A percentile compares a stretch with the other conserved stretches of the same genome.
Conservation (phyloP, 2,329 filamentous ascomycete species). For the Monosporascus ibericus region DNA sequence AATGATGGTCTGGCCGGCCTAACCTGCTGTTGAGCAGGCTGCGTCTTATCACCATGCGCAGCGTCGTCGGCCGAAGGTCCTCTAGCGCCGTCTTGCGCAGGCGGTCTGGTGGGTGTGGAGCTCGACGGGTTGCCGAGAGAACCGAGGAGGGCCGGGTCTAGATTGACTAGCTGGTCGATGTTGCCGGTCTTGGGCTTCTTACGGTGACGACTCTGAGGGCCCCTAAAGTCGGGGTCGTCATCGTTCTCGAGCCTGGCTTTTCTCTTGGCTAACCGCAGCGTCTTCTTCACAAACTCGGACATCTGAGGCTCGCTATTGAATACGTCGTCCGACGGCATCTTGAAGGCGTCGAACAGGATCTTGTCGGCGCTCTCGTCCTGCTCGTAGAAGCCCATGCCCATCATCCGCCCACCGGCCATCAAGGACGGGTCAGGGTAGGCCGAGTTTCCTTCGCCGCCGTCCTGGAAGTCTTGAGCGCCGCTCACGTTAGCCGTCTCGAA, state of each 20-base stretch:
- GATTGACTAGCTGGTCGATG: constrained; percentile 33
- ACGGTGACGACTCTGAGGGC: constrained; percentile 33
- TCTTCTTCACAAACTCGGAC: constrained; percentile 50
- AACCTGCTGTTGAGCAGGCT: constrained; percentile 2
- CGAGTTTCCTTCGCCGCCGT: constrained; percentile 19
- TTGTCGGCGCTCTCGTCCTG: constrained; percentile 51
- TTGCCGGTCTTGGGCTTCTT: constrained; percentile 36
- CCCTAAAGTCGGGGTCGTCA: constrained; percentile 47
- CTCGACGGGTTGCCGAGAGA: constrained; percentile 15
- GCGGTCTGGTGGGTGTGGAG: constrained; percentile 14
- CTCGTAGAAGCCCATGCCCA: constrained; percentile 57
- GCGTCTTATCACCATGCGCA: constrained; percentile 12
- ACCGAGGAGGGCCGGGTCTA: constrained; percentile 49
- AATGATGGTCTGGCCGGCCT: constrained; percentile 20
- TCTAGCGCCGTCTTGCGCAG: constrained; percentile 6
- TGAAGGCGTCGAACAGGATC: constrained; percentile 55
- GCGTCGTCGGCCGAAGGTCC: constrained; percentile 8
- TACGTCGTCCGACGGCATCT: constrained; percentile 42
- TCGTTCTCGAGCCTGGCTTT: constrained; percentile 47
- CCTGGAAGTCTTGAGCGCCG: constrained; percentile 6
- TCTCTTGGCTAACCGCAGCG: constrained; percentile 46
- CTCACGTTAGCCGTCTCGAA: constrained; percentile 23
- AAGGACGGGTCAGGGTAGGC: constrained; percentile 37
- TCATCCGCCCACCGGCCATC: constrained; percentile 40
- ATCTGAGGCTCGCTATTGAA: constrained; percentile 39